Conservation (phyloP, 495 filamentous ascomycete species). For the Xylaria palmicola region DNA sequence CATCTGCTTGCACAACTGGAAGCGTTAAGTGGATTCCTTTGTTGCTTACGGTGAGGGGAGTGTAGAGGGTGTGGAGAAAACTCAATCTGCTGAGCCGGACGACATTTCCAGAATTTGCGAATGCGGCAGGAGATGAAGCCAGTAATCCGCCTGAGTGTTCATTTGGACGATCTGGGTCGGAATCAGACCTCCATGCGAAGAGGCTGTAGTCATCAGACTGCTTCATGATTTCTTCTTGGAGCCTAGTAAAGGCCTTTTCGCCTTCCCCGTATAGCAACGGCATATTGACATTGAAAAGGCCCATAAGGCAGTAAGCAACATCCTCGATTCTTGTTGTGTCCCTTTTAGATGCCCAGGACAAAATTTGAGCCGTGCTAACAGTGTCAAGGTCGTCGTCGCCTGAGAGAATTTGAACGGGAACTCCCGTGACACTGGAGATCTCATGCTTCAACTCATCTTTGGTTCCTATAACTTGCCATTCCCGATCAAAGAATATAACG, state of each 20-base stretch:
- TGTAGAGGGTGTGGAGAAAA: neutral
- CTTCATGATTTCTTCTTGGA: neutral
- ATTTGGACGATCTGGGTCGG: too few relatives aligned
- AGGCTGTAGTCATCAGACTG: neutral
- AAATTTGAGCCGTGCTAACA: conserved; percentile 10
- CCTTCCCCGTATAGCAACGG: conserved; percentile 25
- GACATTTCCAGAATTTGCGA: neutral
- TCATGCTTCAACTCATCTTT: neutral
- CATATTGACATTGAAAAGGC: conserved; percentile 20
- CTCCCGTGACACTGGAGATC: neutral
- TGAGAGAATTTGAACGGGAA: neutral
- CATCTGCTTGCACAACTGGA: neutral
- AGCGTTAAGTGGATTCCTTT: neutral
- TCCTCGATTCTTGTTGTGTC: conserved; percentile 16
- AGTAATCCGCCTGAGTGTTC: neutral
- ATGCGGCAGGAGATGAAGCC: neutral
- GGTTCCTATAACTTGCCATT: neutral
- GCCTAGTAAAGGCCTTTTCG: conserved; percentile 6
- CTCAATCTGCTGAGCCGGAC: neutral
- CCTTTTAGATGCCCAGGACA: conserved; percentile 20
- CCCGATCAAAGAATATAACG: neutral
- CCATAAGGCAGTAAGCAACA: conserved; percentile 18
- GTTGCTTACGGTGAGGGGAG: neutral
- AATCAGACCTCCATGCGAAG: neutral
- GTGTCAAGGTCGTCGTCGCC: neutral